Evolutionary conservation across 2,329 filamentous ascomycete species (phyloP), one percentile per base, ranked within the genome.

Genomic region (Claviceps paspali): DNA sequence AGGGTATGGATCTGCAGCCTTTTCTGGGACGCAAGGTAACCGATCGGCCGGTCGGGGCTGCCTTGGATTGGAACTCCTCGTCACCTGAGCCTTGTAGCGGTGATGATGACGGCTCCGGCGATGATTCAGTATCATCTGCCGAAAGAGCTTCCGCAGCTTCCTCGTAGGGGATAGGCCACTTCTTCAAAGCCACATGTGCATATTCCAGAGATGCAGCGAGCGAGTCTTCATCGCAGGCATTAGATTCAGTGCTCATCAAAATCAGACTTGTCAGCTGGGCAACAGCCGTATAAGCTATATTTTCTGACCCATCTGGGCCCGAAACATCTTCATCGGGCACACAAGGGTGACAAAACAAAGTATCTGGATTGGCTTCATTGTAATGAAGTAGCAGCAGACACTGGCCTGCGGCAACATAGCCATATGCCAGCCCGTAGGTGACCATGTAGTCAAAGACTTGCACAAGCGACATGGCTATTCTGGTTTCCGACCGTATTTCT

Each of bases 301-400:
- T 21, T 5, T 18, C 29, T 6, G n/a, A n/a, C n/a, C n/a, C n/a
- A n/a, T n/a, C n/a, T n/a, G n/a, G n/a, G n/a, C n/a, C n/a, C n/a
- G n/a, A n/a, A n/a, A 31, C 29, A 4, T 31, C 29, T 18, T 31
- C 29, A 3, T 12, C 8, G 2, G 29, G 29, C 21, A 31, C 29
- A 11, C 29, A 31, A 1, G 17, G 8, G 17, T 31, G 15, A 17
- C 29, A 31, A 17, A 19, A 31, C 9, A 31, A 6, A 17, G 29
- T 31, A 17, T 31, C 17, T 10, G 17, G 29, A 21, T 31, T 18
- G 9, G 23, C 38, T 39, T n/a, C 24, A 24, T 44, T 32, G 38
- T 52, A 33, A 27, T 39, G 41, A 44, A 53, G 49, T 28, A 53
- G 47, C 21, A 53, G n/a, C n/a, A n/a, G n/a, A 23, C 18, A 47